Base-by-base conservation (phyloP, 2,329 filamentous ascomycete genomes). In the Celoporthe dispersa region DNA sequence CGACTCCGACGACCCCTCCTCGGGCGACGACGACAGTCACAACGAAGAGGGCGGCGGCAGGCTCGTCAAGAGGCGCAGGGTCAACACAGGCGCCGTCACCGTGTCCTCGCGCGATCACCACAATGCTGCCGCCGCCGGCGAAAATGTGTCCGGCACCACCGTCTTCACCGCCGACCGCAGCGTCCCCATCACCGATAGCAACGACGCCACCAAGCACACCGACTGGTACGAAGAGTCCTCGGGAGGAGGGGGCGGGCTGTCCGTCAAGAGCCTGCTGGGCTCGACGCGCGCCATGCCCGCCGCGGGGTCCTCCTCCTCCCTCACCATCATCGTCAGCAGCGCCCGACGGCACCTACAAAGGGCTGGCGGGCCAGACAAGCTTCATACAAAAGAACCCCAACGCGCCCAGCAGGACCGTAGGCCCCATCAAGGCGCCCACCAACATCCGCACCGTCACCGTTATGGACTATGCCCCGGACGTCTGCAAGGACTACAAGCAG, bases 371-470 rank as follows among this genome's bases (percentile, higher is more conserved):
- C 74, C 91, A 92, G 76, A 85, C 87, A 2, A 90, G 85, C 4
- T 95, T 94, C 78, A 92, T 97, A 71, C 88, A 91, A 75, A 94
- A 91, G 82, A 95, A 95, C 75, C 90, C 92, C 25, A 87, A 97
- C 78, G 90, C 92, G 9, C 88, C 90, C 2, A 83, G 81, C 37
- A 87, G 90, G 73, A 85, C 88, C 48, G 91, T 97, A 39, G 96
- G 96, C 0, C 96, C 96, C 0, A 87, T 97, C 72, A 97, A 97
- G 80, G 92, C 92, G 1, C 87, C 95, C 0, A 92, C 93, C 1
- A 98, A 98, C 76, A 91, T 99, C 68, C 90, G 96, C 66, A 97
- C 92, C 1, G 91, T 97, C 73, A 98, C 94, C 0, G 87, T 95
- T 8, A 97, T 90, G 41, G 96, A 99, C 78, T 98, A 93, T 78